Evolutionary conservation across 2,329 filamentous ascomycete species (phyloP).

Genomic region (Ophiocordyceps camponoti-rufipedis): DNA sequence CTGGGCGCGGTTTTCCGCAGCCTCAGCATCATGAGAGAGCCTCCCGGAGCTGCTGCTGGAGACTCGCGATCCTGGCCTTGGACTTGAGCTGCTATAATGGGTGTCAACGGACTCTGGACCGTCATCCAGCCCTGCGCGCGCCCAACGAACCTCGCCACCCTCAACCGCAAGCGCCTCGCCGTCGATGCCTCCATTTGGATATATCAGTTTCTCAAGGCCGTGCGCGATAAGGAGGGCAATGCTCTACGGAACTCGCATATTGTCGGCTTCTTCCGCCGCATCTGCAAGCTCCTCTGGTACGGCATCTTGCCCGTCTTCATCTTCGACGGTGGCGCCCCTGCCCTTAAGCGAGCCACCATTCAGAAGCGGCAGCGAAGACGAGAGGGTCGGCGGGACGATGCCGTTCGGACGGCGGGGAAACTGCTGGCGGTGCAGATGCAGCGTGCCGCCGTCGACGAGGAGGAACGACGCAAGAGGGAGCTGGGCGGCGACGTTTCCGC

Average conservation of each 20-base stretch:
- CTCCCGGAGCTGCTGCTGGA: neutral
- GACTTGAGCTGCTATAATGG: conserved; percentile 42
- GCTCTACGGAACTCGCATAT: conserved; percentile 90
- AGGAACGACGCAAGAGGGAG: conserved; percentile 37
- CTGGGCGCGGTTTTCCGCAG: too few relatives aligned
- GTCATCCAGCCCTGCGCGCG: conserved; percentile 89
- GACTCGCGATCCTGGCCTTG: neutral
- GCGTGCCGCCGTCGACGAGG: conserved; percentile 71
- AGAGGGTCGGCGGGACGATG: conserved; percentile 86
- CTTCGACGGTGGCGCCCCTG: conserved; percentile 88
- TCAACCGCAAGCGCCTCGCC: conserved; percentile 89
- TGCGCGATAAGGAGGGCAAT: conserved; percentile 95
- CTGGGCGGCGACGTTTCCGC: conserved; percentile 24
- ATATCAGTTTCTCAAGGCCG: conserved; percentile 97
- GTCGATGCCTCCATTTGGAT: conserved; percentile 99
- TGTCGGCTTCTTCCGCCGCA: conserved; percentile 92
- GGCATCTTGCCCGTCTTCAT: conserved; percentile 95
- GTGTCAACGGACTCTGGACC: conserved; percentile 95
- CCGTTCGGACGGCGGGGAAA: conserved; percentile 76
- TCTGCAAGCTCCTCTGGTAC: conserved; percentile 94
- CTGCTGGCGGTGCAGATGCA: conserved; percentile 90
- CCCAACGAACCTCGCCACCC: conserved; percentile 86
- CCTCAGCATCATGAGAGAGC: too few relatives aligned
- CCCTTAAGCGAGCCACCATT: conserved; percentile 82
- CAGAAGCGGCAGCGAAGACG: conserved; percentile 57